These are phyloP conservation scores for Fraxinus dipetala DNA, from an alignment of 305 asterid genomes.

Conservation along the genomic window DNA sequence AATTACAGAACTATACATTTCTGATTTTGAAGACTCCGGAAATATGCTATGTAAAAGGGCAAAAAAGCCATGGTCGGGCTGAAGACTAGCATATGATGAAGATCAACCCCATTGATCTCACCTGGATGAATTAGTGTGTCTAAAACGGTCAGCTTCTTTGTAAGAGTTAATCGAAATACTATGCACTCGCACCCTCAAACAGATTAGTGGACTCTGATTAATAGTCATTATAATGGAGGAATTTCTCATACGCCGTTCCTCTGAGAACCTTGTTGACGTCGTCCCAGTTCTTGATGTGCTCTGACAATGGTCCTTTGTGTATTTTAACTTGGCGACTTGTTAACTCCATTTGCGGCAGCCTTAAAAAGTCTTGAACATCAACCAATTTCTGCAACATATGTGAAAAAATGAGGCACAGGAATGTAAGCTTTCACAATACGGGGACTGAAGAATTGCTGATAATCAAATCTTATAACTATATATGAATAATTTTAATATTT, in stretches of 20 bases:
- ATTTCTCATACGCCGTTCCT: conserved; percentile 66
- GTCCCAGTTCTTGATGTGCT: conserved; percentile 72
- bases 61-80: neutral
- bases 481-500: neutral
- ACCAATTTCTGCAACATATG: conserved; percentile 50
- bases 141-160: neutral
- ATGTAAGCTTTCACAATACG: neutral
- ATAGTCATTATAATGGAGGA: conserved; percentile 49
- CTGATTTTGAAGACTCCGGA: conserved; percentile 1
- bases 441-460: neutral
- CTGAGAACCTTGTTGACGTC: conserved; percentile 51
- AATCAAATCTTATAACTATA: neutral
- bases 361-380: conserved; percentile 60
- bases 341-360: conserved; percentile 56
- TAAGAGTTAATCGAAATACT: conserved; percentile 7
- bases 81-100: neutral
- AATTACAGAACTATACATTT: conserved; percentile 19
- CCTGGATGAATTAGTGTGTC: conserved; percentile 3
- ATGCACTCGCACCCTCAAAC: conserved; percentile 5
- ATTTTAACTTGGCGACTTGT: conserved; percentile 81
- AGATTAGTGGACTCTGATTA: conserved; percentile 14
- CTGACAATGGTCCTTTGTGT: conserved; percentile 65
- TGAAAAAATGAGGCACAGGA: neutral
- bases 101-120: conserved; percentile 35
- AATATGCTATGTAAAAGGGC: neutral